Evolutionary conservation across 2,329 filamentous ascomycete species (phyloP), one percentile per base, ranked within the genome.

Genomic region (Thielaviopsis euricoi): DNA sequence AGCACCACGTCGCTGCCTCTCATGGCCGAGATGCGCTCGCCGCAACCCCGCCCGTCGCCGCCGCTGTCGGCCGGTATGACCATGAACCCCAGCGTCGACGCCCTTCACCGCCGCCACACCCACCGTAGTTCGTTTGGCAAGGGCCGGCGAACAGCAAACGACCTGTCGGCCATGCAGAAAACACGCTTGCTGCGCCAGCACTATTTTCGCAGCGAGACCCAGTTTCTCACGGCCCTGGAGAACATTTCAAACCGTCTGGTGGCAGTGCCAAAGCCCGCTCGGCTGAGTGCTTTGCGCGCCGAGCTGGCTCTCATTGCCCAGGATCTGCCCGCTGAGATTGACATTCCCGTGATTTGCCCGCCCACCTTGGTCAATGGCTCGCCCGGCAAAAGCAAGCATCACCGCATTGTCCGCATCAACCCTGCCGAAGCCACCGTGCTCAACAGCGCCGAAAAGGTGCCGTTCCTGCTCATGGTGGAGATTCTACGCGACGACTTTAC

Each of bases 211-310:
- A 87, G 82, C 61, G 79, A 93, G 69, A 90, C 86, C 0, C 85
- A 88, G 63, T 90, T 93, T 66, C 67, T 93, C 61, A 86, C 83
- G 3, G 87, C 87, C 1, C 75, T 93, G 17, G 86, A 91, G 67
- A 85, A 86, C 63, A 91, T 93, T 56, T 93, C 87, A 2, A 90
- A 89, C 66, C 82, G 87, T n/a, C 73, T 93, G 51, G 86, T 93
- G 6, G 77, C 85, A 57, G 87, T 93, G 5, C 87, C 87, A 1
- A 93, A 93, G 67, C 81, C 83, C 37, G 87, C 87, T 48, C 81
- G 87, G 33, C 76, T 93, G 64, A 93, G 87, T 68, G 87, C 88
- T 49, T 73, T 93, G 52, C 79, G 87, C 59, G 88, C 87, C 2
- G 87, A 93, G 69, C 75, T 93, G 61, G 87, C 86, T 15, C 74